Conservation (phyloP, 129 eudicot genomes). For the Artemisia argyi region DNA sequence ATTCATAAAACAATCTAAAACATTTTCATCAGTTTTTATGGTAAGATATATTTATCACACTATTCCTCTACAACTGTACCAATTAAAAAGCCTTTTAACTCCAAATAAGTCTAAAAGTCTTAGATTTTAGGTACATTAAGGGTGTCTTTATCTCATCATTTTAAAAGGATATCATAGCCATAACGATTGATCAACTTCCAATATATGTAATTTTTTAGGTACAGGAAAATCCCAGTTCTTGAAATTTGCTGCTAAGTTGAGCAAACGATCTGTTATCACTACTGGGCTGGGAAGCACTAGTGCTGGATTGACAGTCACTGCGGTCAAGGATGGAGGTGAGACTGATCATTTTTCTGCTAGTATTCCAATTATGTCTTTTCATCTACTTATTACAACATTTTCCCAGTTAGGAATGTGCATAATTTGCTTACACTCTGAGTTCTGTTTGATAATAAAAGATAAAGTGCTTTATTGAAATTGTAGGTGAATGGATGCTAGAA, state of each 20-base stretch:
- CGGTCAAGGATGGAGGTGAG: constrained; percentile 92
- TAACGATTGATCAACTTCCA: neutral
- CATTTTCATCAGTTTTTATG: neutral
- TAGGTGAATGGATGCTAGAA: constrained; percentile 99
- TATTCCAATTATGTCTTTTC: too few species aligned
- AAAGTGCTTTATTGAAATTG: constrained; percentile 16
- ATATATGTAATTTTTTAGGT: constrained; percentile 42
- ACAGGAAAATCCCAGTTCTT: constrained; percentile 97
- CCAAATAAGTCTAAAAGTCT: neutral
- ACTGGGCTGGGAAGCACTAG: constrained; percentile 99
- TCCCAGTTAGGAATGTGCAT: too few species aligned
- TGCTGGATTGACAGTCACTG: constrained; percentile 98
- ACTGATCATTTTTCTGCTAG: constrained; percentile 4
- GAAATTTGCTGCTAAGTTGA: constrained; percentile 93
- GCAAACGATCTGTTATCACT: constrained; percentile 95
- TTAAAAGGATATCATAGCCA: neutral
- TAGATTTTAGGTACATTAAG: neutral
- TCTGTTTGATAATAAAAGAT: constrained; percentile 2
- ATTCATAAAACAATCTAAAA: neutral
- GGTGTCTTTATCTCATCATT: neutral
- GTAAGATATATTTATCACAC: neutral
- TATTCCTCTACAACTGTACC: neutral
- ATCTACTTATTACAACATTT: too few species aligned
- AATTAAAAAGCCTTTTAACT: neutral
- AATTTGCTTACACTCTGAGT: neutral